Conservation (phyloP, 805 yeast genomes). For the Saccharomycopsis vini region DNA sequence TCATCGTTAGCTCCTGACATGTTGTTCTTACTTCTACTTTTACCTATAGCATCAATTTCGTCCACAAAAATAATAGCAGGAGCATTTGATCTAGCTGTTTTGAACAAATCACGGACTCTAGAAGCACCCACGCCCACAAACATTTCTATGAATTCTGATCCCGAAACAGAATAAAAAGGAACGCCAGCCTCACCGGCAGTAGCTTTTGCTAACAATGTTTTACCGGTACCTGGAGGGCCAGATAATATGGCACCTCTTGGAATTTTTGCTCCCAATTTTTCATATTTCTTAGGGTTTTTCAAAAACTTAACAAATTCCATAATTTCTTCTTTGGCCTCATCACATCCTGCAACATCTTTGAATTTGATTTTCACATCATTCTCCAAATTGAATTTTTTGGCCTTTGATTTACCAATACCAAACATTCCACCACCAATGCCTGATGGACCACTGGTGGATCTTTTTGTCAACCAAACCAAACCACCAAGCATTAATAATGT, state of each 20-base stretch:
- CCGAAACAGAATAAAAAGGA: conserved; percentile 84
- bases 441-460: conserved; percentile 42
- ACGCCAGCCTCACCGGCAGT: conserved; percentile 97
- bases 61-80: conserved; percentile 89
- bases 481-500: conserved; percentile 85
- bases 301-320: conserved; percentile 91
- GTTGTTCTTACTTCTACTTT: conserved; percentile 63
- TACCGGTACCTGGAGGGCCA: conserved; percentile 98
- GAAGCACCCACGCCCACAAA: conserved; percentile 96
- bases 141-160: conserved; percentile 96
- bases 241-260: conserved; percentile 92
- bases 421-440: conserved; percentile 63
- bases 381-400: conserved; percentile 74
- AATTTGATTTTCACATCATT: conserved; percentile 75
- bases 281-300: conserved; percentile 78
- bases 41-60: conserved; percentile 95
- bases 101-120: conserved; percentile 85
- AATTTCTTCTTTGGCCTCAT: conserved; percentile 89
- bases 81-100: conserved; percentile 81
- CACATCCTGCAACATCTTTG: conserved; percentile 90
- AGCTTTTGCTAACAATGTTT: conserved; percentile 84
- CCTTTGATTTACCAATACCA: conserved; percentile 70
- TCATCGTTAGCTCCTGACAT: conserved; percentile 82
- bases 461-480: conserved; percentile 69
- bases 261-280: conserved; percentile 82